phyloP scores from a whole-genome alignment of 306 rosid species.

The apple (Malus domestica) region ASM211411v1 NC_041791.1:36846001-36846500 shows the following conservation, averaged over 20 bases:
- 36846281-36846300: slow-evolving; percentile 70
- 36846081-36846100: slow-evolving; percentile 11
- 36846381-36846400: slow-evolving; percentile 73
- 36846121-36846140: slow-evolving; percentile 36
- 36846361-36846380: slow-evolving; percentile 86
- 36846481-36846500: background rate
- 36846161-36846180: background rate
- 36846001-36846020: background rate
- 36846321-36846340: slow-evolving; percentile 93
- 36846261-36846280: slow-evolving; percentile 76
- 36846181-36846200: background rate
- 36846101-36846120: slow-evolving; percentile 17
- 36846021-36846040: slow-evolving; percentile 18
- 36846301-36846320: slow-evolving; percentile 83
- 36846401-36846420: slow-evolving; percentile 69
- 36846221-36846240: background rate
- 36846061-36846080: slow-evolving; percentile 24
- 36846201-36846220: background rate
- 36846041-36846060: slow-evolving; percentile 8
- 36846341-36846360: slow-evolving; percentile 93
- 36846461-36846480: slow-evolving; percentile 13
- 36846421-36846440: slow-evolving; percentile 98
- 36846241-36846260: background rate
- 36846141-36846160: slow-evolving; percentile 31
- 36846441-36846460: slow-evolving; percentile 97